phyloP scores from a whole-genome alignment of 441 rosid genomes.

The Euphorbia celastroides region DNA sequence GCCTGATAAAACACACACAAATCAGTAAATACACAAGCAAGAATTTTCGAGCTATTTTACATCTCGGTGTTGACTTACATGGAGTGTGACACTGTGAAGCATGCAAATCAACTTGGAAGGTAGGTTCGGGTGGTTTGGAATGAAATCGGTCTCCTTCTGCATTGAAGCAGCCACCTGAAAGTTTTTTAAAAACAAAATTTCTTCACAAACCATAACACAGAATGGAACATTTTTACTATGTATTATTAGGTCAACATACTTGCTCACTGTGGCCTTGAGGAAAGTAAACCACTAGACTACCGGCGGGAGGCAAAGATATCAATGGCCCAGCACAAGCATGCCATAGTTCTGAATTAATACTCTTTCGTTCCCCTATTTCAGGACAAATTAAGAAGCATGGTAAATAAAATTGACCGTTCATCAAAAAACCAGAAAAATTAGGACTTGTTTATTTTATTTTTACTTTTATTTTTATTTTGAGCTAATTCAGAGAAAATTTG shows the following conservation, averaged over 20 bases:
- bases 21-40: background rate
- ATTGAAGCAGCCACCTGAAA: slow-evolving; percentile 91
- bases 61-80: slow-evolving; percentile 42
- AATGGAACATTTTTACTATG: slow-evolving; percentile 14
- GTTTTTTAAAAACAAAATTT: background rate
- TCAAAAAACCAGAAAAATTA: no score
- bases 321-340: slow-evolving; percentile 99
- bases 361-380: slow-evolving; percentile 85
- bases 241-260: slow-evolving; percentile 34
- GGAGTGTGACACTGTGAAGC: slow-evolving; percentile 82
- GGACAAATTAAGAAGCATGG: no score
- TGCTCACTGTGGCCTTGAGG: slow-evolving; percentile 99
- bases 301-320: slow-evolving; percentile 84
- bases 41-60: background rate
- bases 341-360: slow-evolving; percentile 87
- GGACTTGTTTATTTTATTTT: no score
- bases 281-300: slow-evolving; percentile 94
- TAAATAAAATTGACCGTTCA: background rate
- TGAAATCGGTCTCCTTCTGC: slow-evolving; percentile 83
- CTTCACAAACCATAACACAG: slow-evolving; percentile 17
- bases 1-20: slow-evolving; percentile 49
- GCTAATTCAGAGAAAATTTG: background rate
- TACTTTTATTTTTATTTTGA: background rate
- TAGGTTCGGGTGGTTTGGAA: slow-evolving; percentile 92
- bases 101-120: slow-evolving; percentile 88